These are phyloP conservation scores for Starmerella sp. DNA, from an alignment of 805 yeast genomes.

Conservation along the genomic window DNA sequence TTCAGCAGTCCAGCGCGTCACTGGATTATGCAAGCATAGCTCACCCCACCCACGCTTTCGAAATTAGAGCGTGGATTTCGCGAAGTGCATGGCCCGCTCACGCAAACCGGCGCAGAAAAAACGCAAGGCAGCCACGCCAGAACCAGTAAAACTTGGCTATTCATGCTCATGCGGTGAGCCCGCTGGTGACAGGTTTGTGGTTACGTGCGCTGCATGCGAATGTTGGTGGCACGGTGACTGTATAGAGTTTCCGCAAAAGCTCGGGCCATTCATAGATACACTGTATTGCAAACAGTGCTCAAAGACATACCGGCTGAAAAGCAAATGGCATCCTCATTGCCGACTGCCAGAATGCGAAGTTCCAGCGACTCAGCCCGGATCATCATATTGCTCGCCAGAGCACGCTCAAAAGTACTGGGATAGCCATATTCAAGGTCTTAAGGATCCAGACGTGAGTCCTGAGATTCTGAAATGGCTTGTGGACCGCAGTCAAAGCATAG, in stretches of 20 bases:
- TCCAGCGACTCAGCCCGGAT: not conserved
- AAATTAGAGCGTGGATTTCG: not conserved
- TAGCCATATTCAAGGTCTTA: not conserved
- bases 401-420: slow-evolving; percentile 10
- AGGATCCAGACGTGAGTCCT: not conserved
- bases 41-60: not conserved
- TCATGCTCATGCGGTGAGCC: slow-evolving; percentile 3
- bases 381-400: slow-evolving; percentile 5
- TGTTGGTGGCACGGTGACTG: slow-evolving; percentile 15
- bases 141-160: not conserved
- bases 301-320: not conserved
- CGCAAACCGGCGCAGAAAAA: not conserved
- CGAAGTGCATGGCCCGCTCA: not conserved
- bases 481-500: not conserved
- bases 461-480: slow-evolving; percentile 5
- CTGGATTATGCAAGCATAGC: not conserved
- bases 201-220: slow-evolving; percentile 8
- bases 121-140: not conserved
- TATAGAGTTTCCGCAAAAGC: slow-evolving; percentile 1
- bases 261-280: not conserved
- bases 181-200: slow-evolving; percentile 3
- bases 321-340: slow-evolving; percentile 3
- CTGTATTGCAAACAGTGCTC: slow-evolving; percentile 6
- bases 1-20: no score
- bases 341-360: slow-evolving; percentile 2